A percentile compares a stretch with the other conserved stretches of the same genome.
phyloP scores from a whole-genome alignment of 176 grass and related monocot species.

The Rhynchospora pubera region DNA sequence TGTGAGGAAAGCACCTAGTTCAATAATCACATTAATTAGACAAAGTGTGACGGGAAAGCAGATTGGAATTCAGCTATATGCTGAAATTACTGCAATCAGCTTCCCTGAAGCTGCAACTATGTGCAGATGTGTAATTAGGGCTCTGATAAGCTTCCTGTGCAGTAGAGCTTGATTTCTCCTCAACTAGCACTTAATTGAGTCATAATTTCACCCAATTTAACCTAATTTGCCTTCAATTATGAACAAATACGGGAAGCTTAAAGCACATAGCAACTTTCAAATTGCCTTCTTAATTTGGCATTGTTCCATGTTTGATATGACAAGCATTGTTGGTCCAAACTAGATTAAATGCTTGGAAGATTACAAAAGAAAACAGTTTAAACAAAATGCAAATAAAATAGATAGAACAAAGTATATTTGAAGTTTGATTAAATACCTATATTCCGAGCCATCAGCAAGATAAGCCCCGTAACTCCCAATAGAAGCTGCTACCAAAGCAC shows the following conservation, averaged over 20 bases:
- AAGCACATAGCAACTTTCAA: background rate
- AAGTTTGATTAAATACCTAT: slow-evolving; percentile 35
- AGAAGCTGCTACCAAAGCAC: slow-evolving; percentile 59
- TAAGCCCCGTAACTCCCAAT: slow-evolving; percentile 79
- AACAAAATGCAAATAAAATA: background rate
- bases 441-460: slow-evolving; percentile 81
- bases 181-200: background rate
- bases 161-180: background rate
- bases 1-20: background rate
- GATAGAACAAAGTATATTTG: background rate
- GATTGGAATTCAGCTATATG: background rate
- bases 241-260: background rate
- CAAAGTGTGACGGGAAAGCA: background rate
- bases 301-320: background rate
- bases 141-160: background rate
- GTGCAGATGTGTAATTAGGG: background rate
- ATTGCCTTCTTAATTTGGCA: background rate
- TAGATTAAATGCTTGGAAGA: background rate
- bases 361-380: background rate
- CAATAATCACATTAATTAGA: background rate
- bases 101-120: background rate
- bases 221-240: background rate
- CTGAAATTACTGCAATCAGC: background rate
- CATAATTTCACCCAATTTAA: background rate
- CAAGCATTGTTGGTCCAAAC: background rate